These are phyloP conservation scores for Penstemon newberryi DNA, from an alignment of 257 asterid species.

Conservation along the genomic window DNA sequence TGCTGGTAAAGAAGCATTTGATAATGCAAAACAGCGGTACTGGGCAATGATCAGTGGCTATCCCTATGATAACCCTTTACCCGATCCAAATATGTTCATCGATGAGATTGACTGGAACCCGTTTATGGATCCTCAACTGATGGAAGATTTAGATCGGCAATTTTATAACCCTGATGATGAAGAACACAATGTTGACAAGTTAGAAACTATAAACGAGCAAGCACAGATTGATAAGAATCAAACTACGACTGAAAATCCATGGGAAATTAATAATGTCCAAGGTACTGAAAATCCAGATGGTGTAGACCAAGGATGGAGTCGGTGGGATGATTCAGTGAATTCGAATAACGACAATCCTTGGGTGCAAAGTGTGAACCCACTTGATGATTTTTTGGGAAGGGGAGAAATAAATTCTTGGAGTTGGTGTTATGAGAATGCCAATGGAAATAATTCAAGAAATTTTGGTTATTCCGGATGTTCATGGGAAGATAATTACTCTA, in stretches of 20 bases:
- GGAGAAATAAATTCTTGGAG: slow-evolving; percentile 16
- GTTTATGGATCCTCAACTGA: slow-evolving; percentile 56
- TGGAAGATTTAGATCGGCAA: slow-evolving; percentile 68
- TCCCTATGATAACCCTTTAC: slow-evolving; percentile 58
- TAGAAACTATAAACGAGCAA: slow-evolving; percentile 33
- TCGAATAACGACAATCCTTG: slow-evolving; percentile 53
- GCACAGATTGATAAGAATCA: slow-evolving; percentile 18
- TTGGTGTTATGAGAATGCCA: background rate
- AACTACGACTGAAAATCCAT: slow-evolving; percentile 39
- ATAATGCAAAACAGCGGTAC: slow-evolving; percentile 62
- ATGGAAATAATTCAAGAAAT: background rate
- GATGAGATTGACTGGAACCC: slow-evolving; percentile 81
- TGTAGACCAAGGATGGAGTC: slow-evolving; percentile 41
- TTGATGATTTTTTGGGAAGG: slow-evolving; percentile 31
- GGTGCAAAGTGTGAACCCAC: slow-evolving; percentile 45
- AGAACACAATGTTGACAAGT: slow-evolving; percentile 25
- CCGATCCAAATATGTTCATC: slow-evolving; percentile 60
- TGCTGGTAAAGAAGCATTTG: slow-evolving; percentile 73
- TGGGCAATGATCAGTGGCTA: slow-evolving; percentile 63
- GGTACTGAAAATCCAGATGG: slow-evolving; percentile 25
- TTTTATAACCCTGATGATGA: slow-evolving; percentile 66
- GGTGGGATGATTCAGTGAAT: slow-evolving; percentile 40
- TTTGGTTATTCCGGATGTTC: slow-evolving; percentile 32
- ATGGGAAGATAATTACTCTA: slow-evolving; percentile 24
- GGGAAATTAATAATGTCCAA: slow-evolving; percentile 48